Percentiles rank a stretch among this genome's conserved stretches.
Evolutionary conservation across 1,284 basidiomycete species (phyloP).

Genomic region (Malassezia yamatoensis): DNA sequence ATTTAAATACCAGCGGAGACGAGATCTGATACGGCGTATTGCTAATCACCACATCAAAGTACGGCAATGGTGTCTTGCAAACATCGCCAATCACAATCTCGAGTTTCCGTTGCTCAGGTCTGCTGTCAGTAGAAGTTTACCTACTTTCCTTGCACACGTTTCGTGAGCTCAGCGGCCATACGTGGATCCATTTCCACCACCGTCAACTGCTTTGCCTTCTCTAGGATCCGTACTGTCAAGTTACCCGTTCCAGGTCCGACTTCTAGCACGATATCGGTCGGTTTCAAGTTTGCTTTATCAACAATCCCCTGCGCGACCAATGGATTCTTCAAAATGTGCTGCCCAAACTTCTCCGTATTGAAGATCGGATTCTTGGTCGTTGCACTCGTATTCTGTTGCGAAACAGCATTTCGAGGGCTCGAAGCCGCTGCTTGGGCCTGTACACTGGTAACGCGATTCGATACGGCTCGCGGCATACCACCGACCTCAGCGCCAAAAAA

Average conservation of each 20-base stretch:
- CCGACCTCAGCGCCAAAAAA: constrained; percentile 2
- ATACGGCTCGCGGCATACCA: constrained; percentile 79
- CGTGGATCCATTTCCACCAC: constrained; percentile 98
- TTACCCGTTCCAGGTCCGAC: constrained; percentile 98
- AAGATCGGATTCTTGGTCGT: constrained; percentile 48
- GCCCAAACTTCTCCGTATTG: constrained; percentile 85
- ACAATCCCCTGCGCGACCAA: constrained; percentile 63
- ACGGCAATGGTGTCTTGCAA: constrained; percentile 88
- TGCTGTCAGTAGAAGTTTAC: constrained; percentile 53
- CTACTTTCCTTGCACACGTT: constrained; percentile 95
- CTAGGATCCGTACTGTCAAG: constrained; percentile 82
- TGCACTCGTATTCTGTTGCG: constrained; percentile 30
- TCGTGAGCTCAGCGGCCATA: constrained; percentile 94
- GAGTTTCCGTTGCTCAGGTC: constrained; percentile 86
- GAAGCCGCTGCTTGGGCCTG: constrained; percentile 58
- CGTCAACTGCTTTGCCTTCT: constrained; percentile 81
- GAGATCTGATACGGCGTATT: constrained; percentile 99
- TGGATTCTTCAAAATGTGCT: constrained; percentile 94
- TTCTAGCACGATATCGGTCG: constrained; percentile 91
- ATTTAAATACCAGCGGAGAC: constrained; percentile 89
- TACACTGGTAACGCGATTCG: constrained; percentile 64
- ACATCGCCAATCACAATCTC: constrained; percentile 94
- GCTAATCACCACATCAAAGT: constrained; percentile 97
- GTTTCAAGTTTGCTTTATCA: constrained; percentile 74
- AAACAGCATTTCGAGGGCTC: constrained; percentile 45